Percentiles rank a stretch among this genome's conserved stretches.
These are phyloP conservation scores for Paramecium pentaurelia DNA, from an alignment of 73 alveolate species.

Conservation along the genomic window DNA sequence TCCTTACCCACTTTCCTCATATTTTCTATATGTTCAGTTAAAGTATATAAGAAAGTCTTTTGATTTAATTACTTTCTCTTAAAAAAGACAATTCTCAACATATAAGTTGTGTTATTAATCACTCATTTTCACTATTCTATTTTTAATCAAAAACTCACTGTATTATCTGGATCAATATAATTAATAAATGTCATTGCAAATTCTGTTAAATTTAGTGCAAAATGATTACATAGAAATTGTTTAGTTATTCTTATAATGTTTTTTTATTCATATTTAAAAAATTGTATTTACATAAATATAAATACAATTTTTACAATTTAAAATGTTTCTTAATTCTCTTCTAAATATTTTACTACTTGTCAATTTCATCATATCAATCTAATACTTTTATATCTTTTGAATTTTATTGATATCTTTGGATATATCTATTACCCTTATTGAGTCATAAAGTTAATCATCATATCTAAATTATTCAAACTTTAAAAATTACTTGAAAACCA, in stretches of 20 bases:
- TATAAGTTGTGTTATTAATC: neutral
- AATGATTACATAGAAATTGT: conserved; percentile 63
- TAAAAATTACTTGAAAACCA: too few species aligned
- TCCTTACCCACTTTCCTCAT: neutral
- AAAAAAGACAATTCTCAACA: neutral
- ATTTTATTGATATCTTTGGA: too few species aligned
- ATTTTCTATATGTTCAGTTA: neutral
- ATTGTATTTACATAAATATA: neutral
- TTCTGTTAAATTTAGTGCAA: conserved; percentile 66
- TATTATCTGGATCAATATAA: conserved; percentile 59
- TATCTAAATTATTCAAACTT: too few species aligned
- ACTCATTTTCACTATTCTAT: neutral
- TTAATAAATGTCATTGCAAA: conserved; percentile 73
- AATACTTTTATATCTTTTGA: neutral
- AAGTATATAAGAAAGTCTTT: neutral
- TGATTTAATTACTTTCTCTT: neutral
- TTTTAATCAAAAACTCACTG: neutral
- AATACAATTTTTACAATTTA: neutral
- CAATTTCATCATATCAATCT: neutral
- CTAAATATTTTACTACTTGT: neutral
- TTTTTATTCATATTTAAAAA: too few species aligned
- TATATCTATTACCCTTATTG: too few species aligned
- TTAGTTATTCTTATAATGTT: conserved; percentile 32
- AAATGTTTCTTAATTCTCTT: neutral
- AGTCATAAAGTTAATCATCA: too few species aligned